Percentiles rank a stretch among this genome's conserved stretches.
These are phyloP conservation scores for Colletotrichum endophyticum DNA, from an alignment of 2,329 filamentous ascomycete species.

Conservation along the genomic window DNA sequence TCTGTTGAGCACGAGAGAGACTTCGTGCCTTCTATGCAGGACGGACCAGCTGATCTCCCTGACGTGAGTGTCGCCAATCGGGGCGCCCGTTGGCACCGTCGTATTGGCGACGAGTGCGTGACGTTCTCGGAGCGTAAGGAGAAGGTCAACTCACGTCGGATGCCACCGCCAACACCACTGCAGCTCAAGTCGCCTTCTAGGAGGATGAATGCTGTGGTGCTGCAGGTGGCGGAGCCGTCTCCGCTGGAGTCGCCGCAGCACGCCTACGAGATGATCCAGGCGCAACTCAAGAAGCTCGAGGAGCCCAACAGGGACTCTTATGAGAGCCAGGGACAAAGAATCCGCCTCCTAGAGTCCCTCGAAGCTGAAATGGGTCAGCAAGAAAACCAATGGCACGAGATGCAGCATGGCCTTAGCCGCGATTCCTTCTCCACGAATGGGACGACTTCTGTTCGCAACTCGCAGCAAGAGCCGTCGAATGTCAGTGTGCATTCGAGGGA, in stretches of 20 bases:
- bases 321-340: slow-evolving; percentile 44
- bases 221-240: slow-evolving; percentile 54
- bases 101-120: slow-evolving; percentile 63
- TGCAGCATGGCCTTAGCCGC: slow-evolving; percentile 57
- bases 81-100: slow-evolving; percentile 52
- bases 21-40: slow-evolving; percentile 27
- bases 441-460: slow-evolving; percentile 35
- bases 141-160: slow-evolving; percentile 50
- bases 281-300: slow-evolving; percentile 56
- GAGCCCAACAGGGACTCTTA: slow-evolving; percentile 37
- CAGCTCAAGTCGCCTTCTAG: slow-evolving; percentile 46
- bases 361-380: slow-evolving; percentile 67
- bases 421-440: slow-evolving; percentile 55
- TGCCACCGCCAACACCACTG: slow-evolving; percentile 62
- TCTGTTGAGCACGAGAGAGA: slow-evolving; percentile 25
- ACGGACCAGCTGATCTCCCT: slow-evolving; percentile 23
- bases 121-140: slow-evolving; percentile 61
- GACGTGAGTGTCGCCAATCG: slow-evolving; percentile 7
- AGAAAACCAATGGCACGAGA: slow-evolving; percentile 63
- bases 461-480: slow-evolving; percentile 24
- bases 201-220: slow-evolving; percentile 43
- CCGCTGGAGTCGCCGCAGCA: slow-evolving; percentile 57
- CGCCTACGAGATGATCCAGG: slow-evolving; percentile 54
- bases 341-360: slow-evolving; percentile 60
- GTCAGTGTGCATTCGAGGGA: slow-evolving; percentile 18